These are phyloP conservation scores for Cystobasidium pallidum DNA, from an alignment of 1,284 basidiomycete genomes.

Conservation along the genomic window DNA sequence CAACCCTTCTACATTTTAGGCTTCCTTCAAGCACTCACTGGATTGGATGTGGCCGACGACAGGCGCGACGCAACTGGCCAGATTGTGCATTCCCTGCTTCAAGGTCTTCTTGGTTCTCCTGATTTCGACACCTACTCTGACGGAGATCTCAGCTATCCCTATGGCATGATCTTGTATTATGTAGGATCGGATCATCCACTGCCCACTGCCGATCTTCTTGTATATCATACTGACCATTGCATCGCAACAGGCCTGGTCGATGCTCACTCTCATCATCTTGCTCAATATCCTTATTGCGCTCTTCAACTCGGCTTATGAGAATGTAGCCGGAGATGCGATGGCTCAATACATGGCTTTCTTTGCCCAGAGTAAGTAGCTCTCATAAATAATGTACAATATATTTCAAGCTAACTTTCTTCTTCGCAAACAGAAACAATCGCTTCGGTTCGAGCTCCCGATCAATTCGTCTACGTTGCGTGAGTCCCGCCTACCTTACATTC, in stretches of 20 bases:
- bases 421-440: slow-evolving; percentile 51
- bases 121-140: slow-evolving; percentile 69
- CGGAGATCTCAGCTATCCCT: slow-evolving; percentile 54
- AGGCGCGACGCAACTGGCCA: slow-evolving; percentile 48
- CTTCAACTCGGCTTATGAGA: slow-evolving; percentile 59
- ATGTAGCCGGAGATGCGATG: slow-evolving; percentile 68
- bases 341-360: slow-evolving; percentile 86
- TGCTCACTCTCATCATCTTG: slow-evolving; percentile 80
- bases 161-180: slow-evolving; percentile 79
- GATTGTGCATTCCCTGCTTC: slow-evolving; percentile 51
- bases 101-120: slow-evolving; percentile 62
- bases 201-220: not conserved
- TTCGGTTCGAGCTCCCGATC: slow-evolving; percentile 70
- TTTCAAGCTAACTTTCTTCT: not conserved
- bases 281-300: slow-evolving; percentile 94
- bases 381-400: not conserved
- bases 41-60: slow-evolving; percentile 51
- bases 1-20: not conserved
- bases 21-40: slow-evolving; percentile 52
- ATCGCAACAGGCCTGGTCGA: slow-evolving; percentile 70
- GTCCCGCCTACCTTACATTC: not conserved
- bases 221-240: not conserved
- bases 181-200: slow-evolving; percentile 59
- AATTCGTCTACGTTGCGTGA: slow-evolving; percentile 58
- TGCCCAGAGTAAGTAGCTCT: slow-evolving; percentile 55